phyloP scores from a whole-genome alignment of 305 asterid species.

The Ilex paraguariensis region DNA sequence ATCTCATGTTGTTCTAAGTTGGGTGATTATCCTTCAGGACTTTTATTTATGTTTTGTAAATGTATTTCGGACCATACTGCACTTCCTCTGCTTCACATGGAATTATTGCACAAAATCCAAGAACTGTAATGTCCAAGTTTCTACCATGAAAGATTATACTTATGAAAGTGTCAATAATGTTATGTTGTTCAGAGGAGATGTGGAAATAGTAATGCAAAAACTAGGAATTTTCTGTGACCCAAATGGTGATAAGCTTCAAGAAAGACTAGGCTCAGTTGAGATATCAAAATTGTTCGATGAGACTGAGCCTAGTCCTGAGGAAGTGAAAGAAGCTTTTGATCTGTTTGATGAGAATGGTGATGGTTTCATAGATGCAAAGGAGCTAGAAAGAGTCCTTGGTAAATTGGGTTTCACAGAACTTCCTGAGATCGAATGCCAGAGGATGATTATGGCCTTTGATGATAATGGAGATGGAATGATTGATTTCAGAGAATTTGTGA shows the following conservation, averaged over 20 bases:
- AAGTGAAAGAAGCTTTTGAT: constrained; percentile 50
- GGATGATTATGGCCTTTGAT: constrained; percentile 49
- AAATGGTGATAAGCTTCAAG: constrained; percentile 1
- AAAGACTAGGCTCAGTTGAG: constrained; percentile 7
- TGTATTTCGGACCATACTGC: constrained; percentile 3
- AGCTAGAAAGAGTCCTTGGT: constrained; percentile 33
- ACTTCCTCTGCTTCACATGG: constrained; percentile 1
- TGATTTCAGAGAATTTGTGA: constrained; percentile 48
- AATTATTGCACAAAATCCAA: background rate
- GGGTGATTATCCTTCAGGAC: constrained; percentile 23
- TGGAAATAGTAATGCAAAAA: constrained; percentile 14
- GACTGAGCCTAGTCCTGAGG: constrained; percentile 34
- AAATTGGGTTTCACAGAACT: constrained; percentile 34
- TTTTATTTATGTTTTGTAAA: constrained; percentile 17
- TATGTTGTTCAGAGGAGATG: constrained; percentile 10
- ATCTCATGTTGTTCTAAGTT: constrained; percentile 20
- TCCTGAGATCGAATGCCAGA: constrained; percentile 27
- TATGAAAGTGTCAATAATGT: background rate
- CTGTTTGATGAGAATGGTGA: constrained; percentile 51
- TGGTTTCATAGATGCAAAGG: constrained; percentile 57
- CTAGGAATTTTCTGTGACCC: constrained; percentile 13
- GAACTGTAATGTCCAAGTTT: background rate
- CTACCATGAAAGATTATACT: background rate
- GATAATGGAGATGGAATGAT: constrained; percentile 40
- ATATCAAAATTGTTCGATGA: constrained; percentile 34